Percentiles rank a stretch among this genome's conserved stretches.
phyloP scores from a whole-genome alignment of 345 rosid genomes.

The Corchorus olitorius region DNA sequence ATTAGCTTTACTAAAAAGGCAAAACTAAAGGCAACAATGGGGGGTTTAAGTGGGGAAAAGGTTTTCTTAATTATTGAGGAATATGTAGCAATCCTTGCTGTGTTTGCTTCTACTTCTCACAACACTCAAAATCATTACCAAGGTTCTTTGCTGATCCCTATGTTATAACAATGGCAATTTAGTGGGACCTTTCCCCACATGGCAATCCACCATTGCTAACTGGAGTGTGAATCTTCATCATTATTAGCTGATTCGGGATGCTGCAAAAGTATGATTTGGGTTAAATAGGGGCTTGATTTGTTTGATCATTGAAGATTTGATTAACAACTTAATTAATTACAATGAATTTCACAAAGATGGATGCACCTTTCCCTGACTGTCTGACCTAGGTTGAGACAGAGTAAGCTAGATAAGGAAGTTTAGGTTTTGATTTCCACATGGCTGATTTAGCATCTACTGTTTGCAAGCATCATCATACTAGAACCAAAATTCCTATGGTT shows the following conservation, averaged over 20 bases:
- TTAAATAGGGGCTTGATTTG: slow-evolving; percentile 25
- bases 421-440: background rate
- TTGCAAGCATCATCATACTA: background rate
- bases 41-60: slow-evolving; percentile 29
- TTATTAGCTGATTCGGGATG: slow-evolving; percentile 32
- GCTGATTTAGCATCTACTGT: background rate
- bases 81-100: slow-evolving; percentile 54
- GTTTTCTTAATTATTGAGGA: slow-evolving; percentile 32
- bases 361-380: background rate
- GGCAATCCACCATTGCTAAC: slow-evolving; percentile 33
- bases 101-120: slow-evolving; percentile 57
- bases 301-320: slow-evolving; percentile 38
- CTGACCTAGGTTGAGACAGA: no score
- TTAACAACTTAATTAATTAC: slow-evolving; percentile 8
- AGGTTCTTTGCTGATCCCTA: slow-evolving; percentile 23
- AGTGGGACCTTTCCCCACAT: slow-evolving; percentile 36
- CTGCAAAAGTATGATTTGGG: slow-evolving; percentile 20
- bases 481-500: background rate
- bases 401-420: background rate
- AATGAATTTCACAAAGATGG: background rate
- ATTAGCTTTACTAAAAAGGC: slow-evolving; percentile 32
- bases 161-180: background rate
- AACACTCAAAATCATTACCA: slow-evolving; percentile 50
- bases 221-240: slow-evolving; percentile 39
- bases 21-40: slow-evolving; percentile 11